Evolutionary conservation across 106 monocot species (phyloP), one percentile per base, ranked within the genome.

Genomic region (Dendrobium nobile): DNA sequence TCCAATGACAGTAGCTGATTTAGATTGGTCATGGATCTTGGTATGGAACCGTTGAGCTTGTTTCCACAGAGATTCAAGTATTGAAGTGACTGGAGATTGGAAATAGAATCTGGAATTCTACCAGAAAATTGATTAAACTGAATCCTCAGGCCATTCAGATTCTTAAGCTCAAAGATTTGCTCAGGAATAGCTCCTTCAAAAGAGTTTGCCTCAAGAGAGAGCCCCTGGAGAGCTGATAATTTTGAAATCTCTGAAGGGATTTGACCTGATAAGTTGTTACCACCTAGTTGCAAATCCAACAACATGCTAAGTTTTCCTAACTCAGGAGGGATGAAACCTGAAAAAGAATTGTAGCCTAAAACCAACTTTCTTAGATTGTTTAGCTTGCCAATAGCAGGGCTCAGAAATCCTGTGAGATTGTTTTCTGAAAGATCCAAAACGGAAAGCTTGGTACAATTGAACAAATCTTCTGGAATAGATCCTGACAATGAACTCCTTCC

Each of bases 41-140:
- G 95, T 20, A 96, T 86, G 10, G 93, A 84, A 41, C 89, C 95
- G 79, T 80, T 91, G 48, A 96, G 82, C 83, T 77, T 80, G 91
- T 96, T 96, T 1, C 85, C 87, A 31, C 83, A 83, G 45, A 96
- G 85, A 77, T 91, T 87, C 11, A 96, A 82, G 76, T 84, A 67
- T 3, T 86, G 84, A 58, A 96, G 95, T n/a, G 58, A 77, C 19
- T 79, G 74, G 33, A 96, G 91, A 13, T 82, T 85, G 44, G 93
- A 87, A 27, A 96, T 85, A 19, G 77, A n/a, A 28, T 86, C 75
- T 9, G 95, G 85, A 42, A 96, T 91, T 7, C 78, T 13, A 31
- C 93, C 95, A 11, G 73, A 54, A 28, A 96, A 86, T 61, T 55
- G 77, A 75, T 96, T 96, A 40, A 70, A 75, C 18, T 80, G 77